Conservation (phyloP, 768 basidiomycete species). For the Mycena sanguinolenta region DNA sequence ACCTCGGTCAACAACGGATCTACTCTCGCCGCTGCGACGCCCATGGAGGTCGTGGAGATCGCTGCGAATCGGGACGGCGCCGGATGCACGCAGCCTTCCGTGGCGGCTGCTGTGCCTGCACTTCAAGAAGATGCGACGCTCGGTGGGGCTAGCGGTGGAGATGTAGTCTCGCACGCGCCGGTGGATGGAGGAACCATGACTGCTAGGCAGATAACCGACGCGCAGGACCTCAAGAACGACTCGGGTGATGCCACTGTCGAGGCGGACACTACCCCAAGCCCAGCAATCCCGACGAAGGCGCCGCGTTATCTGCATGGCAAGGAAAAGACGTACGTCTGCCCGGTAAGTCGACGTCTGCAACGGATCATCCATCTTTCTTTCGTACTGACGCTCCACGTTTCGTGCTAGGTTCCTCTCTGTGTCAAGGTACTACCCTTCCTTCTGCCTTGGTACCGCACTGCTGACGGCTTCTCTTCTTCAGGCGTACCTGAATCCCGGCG, state of each 20-base stretch:
- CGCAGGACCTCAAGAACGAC: background rate
- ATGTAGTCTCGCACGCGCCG: background rate
- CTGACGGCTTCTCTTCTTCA: slow-evolving; percentile 37
- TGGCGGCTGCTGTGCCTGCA: background rate
- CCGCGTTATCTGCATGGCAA: background rate
- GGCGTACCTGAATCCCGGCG: slow-evolving; percentile 76
- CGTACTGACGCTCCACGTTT: background rate
- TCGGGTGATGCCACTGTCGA: background rate
- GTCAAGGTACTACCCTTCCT: slow-evolving; percentile 6
- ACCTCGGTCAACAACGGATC: too few relatives aligned
- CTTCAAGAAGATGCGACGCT: background rate
- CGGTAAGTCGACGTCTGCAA: background rate
- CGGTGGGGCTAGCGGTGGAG: background rate
- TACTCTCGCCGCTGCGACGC: too few relatives aligned
- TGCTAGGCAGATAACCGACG: background rate
- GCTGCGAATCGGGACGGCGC: too few relatives aligned
- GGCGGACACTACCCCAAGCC: background rate
- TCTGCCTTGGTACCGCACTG: background rate
- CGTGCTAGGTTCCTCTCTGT: slow-evolving; percentile 4
- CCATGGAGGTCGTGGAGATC: too few relatives aligned
- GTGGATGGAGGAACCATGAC: background rate
- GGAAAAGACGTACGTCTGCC: slow-evolving; percentile 5
- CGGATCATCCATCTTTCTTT: too few relatives aligned
- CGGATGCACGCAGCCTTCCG: background rate
- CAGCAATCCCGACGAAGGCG: background rate